Evolutionary conservation across 495 filamentous ascomycete species (phyloP).

Genomic region (Aspergillus baeticus): DNA sequence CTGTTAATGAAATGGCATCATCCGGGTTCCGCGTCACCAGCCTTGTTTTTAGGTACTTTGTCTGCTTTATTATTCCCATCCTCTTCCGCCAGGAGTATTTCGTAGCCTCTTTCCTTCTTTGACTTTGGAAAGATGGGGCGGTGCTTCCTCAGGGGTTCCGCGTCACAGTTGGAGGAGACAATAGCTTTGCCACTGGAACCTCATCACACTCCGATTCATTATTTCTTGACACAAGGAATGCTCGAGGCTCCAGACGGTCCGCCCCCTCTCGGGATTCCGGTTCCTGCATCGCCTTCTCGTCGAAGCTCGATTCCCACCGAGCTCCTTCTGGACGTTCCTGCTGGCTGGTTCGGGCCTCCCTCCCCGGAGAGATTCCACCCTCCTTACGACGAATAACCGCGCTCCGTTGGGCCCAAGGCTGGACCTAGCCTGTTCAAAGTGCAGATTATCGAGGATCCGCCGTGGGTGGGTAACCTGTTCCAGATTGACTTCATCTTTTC

Average conservation of each 20-base stretch:
- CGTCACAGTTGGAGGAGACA: neutral
- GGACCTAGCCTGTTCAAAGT: neutral
- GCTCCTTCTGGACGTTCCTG: conserved; percentile 18
- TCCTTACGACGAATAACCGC: conserved; percentile 8
- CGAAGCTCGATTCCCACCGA: neutral
- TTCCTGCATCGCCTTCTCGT: neutral
- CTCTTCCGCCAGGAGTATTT: neutral
- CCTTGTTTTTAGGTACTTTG: neutral
- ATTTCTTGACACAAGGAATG: no score
- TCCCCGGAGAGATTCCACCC: conserved; percentile 9
- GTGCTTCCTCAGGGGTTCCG: conserved; percentile 1
- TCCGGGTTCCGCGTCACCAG: neutral
- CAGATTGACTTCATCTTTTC: conserved; percentile 17
- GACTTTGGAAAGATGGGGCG: conserved; percentile 1
- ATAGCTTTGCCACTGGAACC: neutral
- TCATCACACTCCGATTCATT: no score
- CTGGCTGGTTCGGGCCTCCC: conserved; percentile 10
- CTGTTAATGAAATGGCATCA: neutral
- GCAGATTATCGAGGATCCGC: conserved; percentile 22
- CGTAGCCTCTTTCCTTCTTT: no score
- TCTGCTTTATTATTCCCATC: neutral
- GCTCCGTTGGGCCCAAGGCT: neutral
- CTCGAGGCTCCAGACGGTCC: no score
- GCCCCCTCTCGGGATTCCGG: no score
- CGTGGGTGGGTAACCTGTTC: conserved; percentile 19